Evolutionary conservation across 345 rosid species (phyloP), one percentile per base, ranked within the genome.

Genomic region (Moricandia arvensis): DNA sequence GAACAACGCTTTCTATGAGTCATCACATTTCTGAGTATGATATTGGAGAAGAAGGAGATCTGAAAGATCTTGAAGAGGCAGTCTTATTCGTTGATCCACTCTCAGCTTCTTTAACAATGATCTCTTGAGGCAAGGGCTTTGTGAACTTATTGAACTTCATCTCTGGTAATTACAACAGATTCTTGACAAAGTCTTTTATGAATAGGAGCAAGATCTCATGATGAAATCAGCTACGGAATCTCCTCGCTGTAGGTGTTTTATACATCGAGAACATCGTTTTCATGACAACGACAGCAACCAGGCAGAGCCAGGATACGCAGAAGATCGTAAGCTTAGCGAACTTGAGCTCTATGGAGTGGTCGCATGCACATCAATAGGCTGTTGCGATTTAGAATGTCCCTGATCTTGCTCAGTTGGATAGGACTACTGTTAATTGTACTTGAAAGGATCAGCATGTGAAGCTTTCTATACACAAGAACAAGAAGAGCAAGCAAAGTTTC

Each of bases 151-250:
- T 21, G 24, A 21, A 0, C 24, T 21, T 21, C 1, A 21, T 21
- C 24, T 21, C 24, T 1, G 24, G 24, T 21, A 21, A 21, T 21
- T 21, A 21, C 24, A 87, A 72, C 90, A 87, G 82, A 87, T 95
- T 69, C 64, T 90, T 37, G 85, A 85, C 69, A 89, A 91, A 66
- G 88, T 85, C 73, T 85, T 89, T 58, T 85, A 86, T 35, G 96
- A 85, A 83, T 90, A 97, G 70, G 84, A 85, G 86, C 90, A 87
- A 80, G 96, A 93, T 80, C 87, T 89, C 31, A 75, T 89, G 86
- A 93, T 86, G 71, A 86, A 86, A 75, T 82, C 79, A 37, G 87
- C 82, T 24, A 79, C 79, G 16, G 93, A 86, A 5, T 37, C 78
- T 24, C 74, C 24, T 21, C 85, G 7, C 63, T 86, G 8, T 80